A percentile compares a stretch with the other conserved stretches of the same genome.
Evolutionary conservation across 768 basidiomycete genomes (phyloP).

Genomic region (Mycena vulgaris): DNA sequence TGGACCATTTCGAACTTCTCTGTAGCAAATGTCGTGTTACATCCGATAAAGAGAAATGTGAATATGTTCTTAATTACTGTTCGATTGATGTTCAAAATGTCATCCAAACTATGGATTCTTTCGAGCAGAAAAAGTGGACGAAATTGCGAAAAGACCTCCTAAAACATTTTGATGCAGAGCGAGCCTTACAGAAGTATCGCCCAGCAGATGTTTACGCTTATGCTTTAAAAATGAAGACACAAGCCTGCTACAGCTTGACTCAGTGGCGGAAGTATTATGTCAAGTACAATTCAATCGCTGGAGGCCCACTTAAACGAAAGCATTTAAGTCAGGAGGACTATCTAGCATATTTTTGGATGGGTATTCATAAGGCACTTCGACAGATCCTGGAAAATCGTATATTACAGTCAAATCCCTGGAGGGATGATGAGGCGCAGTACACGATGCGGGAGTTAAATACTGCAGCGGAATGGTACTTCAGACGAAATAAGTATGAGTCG

Average conservation of each 20-base stretch:
- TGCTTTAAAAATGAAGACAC: not conserved
- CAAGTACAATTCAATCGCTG: not conserved
- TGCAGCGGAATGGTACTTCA: constrained; percentile 25
- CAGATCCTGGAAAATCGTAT: not conserved
- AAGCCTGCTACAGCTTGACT: not conserved
- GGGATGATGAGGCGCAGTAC: not conserved
- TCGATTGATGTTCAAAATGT: no score
- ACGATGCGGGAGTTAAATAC: not conserved
- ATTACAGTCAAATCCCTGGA: not conserved
- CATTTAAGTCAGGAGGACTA: not conserved
- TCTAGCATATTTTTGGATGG: not conserved
- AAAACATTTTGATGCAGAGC: not conserved
- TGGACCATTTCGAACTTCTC: no score
- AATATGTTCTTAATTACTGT: no score
- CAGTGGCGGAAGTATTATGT: not conserved
- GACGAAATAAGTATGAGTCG: constrained; percentile 10
- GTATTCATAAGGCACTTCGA: not conserved
- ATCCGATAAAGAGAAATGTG: no score
- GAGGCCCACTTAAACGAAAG: not conserved
- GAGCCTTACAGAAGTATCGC: not conserved
- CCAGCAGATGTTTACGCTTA: not conserved
- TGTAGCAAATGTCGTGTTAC: no score
- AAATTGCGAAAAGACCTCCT: not conserved
- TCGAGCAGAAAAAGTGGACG: not conserved
- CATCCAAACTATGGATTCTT: no score